phyloP scores from a whole-genome alignment of 2,329 filamentous ascomycete genomes.

The Aureobasidium vineae region DNA sequence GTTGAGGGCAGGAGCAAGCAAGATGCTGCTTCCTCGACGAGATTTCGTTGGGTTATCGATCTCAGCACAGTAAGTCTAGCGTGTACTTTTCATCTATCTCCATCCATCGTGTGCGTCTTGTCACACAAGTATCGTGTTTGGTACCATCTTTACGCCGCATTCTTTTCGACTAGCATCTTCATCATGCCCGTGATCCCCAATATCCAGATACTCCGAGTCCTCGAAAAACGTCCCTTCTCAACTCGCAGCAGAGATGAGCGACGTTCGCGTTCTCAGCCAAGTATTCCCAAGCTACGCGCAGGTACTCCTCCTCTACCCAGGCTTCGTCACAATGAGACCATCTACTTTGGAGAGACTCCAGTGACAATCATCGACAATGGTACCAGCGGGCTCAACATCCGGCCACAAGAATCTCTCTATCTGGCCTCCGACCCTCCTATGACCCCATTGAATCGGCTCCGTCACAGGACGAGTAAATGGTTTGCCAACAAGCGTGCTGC shows the following conservation, averaged over 20 bases:
- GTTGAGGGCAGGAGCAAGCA: constrained; percentile 1
- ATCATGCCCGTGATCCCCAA: constrained; percentile 11
- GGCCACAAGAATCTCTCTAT: neutral
- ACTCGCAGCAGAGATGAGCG: neutral
- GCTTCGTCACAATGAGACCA: neutral
- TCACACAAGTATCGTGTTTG: neutral
- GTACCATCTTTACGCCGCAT: constrained; percentile 18
- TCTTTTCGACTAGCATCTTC: constrained; percentile 16
- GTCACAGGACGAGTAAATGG: constrained; percentile 5
- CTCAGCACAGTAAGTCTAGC: neutral
- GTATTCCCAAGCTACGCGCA: neutral
- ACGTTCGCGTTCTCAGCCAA: neutral
- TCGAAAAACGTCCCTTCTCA: constrained; percentile 3
- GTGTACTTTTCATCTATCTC: too few species aligned
- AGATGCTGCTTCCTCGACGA: neutral
- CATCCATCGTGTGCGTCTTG: neutral
- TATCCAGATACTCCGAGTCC: constrained; percentile 1
- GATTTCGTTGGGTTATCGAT: neutral
- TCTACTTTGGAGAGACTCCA: neutral
- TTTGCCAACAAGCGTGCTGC: neutral
- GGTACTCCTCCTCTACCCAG: neutral
- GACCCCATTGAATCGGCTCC: neutral
- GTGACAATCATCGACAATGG: neutral
- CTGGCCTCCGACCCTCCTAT: neutral
- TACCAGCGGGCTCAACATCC: constrained; percentile 1